These are phyloP conservation scores for Calocybe indica DNA, from an alignment of 768 basidiomycete genomes.

Conservation along the genomic window DNA sequence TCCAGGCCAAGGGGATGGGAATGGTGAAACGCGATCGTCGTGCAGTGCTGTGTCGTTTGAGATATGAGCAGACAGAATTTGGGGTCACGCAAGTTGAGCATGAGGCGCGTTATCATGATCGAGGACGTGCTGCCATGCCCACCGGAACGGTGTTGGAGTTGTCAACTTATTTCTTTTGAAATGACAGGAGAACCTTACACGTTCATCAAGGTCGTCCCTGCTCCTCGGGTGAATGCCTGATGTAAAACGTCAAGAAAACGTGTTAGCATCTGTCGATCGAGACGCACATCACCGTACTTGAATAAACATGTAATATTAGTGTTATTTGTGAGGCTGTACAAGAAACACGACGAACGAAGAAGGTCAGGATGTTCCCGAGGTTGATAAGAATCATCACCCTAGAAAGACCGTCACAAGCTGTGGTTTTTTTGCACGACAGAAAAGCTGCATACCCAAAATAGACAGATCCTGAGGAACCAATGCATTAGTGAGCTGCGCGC, in stretches of 20 bases:
- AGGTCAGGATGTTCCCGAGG: neutral
- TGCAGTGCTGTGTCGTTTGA: no score
- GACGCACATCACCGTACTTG: neutral
- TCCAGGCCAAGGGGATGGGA: no score
- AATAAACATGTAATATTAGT: conserved; percentile 11
- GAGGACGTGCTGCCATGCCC: conserved; percentile 10
- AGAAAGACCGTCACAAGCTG: neutral
- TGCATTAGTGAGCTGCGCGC: neutral
- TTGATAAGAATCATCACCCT: neutral
- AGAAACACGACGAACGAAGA: neutral
- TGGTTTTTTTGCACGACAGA: no score
- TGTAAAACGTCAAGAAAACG: neutral
- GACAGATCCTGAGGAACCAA: neutral
- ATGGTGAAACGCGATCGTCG: no score
- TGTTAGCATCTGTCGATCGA: neutral
- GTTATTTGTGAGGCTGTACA: conserved; percentile 5
- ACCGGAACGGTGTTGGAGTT: neutral
- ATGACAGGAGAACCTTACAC: neutral
- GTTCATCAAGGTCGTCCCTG: neutral
- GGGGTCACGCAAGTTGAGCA: conserved; percentile 12
- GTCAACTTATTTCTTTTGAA: neutral
- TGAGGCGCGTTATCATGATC: conserved; percentile 12
- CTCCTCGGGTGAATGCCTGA: neutral
- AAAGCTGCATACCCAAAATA: conserved; percentile 17
- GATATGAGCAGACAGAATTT: neutral